Evolutionary conservation across 768 basidiomycete genomes (phyloP).

Genomic region (Collybia mongolica): DNA sequence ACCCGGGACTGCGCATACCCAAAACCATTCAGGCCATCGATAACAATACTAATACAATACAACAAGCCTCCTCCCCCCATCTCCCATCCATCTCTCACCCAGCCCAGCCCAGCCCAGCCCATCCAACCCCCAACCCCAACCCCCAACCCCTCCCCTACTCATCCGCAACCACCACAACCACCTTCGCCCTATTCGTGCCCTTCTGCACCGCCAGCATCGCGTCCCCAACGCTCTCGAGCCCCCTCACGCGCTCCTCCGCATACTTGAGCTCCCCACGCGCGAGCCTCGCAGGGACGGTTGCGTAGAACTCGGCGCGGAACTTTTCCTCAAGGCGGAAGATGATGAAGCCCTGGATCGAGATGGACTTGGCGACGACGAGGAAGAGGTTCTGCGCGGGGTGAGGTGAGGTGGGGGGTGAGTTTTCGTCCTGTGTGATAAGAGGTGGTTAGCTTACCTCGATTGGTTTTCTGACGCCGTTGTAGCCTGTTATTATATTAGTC

Average conservation of each 20-base stretch:
- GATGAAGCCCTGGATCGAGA: slow-evolving; percentile 39
- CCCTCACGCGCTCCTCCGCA: slow-evolving; percentile 41
- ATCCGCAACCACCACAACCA: slow-evolving; percentile 32
- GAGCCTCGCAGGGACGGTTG: slow-evolving; percentile 36
- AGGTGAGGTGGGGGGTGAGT: not conserved
- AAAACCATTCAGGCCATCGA: too few species aligned
- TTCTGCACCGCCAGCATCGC: slow-evolving; percentile 31
- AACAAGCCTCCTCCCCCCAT: too few species aligned
- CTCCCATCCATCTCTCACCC: too few species aligned
- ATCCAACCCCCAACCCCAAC: too few species aligned
- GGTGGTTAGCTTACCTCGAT: slow-evolving; percentile 21
- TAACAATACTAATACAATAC: too few species aligned
- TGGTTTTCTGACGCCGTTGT: slow-evolving; percentile 27
- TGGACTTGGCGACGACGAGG: slow-evolving; percentile 37
- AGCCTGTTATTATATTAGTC: slow-evolving; percentile 15
- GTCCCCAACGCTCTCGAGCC: slow-evolving; percentile 40
- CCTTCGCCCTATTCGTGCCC: slow-evolving; percentile 34
- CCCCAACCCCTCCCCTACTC: slow-evolving; percentile 16
- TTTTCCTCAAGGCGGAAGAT: slow-evolving; percentile 28
- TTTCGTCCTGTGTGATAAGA: not conserved
- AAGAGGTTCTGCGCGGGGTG: slow-evolving; percentile 31
- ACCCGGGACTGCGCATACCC: too few species aligned
- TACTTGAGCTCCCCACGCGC: slow-evolving; percentile 46
- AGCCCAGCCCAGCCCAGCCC: too few species aligned
- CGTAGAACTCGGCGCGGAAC: slow-evolving; percentile 40